Conservation (phyloP, 768 basidiomycete genomes). For the Mycena latifolia region DNA sequence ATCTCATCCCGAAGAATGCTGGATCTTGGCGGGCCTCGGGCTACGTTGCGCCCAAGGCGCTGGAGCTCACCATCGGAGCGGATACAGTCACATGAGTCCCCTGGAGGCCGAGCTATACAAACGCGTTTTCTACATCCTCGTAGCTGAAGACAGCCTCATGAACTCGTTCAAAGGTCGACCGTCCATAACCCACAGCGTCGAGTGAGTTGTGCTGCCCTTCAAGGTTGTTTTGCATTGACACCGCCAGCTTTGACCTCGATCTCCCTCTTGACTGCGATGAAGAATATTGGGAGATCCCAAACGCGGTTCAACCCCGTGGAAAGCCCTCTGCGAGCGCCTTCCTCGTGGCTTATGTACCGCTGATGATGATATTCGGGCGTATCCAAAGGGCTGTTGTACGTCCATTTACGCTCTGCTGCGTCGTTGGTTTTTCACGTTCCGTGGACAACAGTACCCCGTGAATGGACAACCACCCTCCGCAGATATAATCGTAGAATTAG, state of each 20-base stretch:
- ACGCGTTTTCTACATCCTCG: conserved; percentile 64
- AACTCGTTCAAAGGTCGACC: conserved; percentile 72
- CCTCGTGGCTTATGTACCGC: neutral
- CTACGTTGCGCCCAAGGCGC: no score
- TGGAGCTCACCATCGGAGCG: no score
- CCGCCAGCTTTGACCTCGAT: conserved; percentile 76
- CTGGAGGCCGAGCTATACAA: conserved; percentile 72
- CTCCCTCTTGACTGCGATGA: conserved; percentile 64
- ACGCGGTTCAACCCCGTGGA: no score
- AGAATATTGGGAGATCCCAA: no score
- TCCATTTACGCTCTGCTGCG: neutral
- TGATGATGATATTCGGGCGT: conserved; percentile 21
- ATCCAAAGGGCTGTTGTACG: conserved; percentile 21
- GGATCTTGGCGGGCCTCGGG: no score
- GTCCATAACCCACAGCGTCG: conserved; percentile 73
- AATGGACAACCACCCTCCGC: neutral
- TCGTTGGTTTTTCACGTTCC: neutral
- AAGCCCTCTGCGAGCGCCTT: no score
- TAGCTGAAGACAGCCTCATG: conserved; percentile 46
- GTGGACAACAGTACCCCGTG: conserved; percentile 21
- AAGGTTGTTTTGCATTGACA: no score
- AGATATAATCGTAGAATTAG: conserved; percentile 6
- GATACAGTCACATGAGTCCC: conserved; percentile 36
- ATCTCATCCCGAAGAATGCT: no score
- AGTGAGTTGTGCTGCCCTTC: no score